Percentiles rank a stretch among this genome's conserved stretches.
These are phyloP conservation scores for Sequoia sempervirens DNA, from an alignment of 75 land plant genomes.

Conservation along the genomic window DNA sequence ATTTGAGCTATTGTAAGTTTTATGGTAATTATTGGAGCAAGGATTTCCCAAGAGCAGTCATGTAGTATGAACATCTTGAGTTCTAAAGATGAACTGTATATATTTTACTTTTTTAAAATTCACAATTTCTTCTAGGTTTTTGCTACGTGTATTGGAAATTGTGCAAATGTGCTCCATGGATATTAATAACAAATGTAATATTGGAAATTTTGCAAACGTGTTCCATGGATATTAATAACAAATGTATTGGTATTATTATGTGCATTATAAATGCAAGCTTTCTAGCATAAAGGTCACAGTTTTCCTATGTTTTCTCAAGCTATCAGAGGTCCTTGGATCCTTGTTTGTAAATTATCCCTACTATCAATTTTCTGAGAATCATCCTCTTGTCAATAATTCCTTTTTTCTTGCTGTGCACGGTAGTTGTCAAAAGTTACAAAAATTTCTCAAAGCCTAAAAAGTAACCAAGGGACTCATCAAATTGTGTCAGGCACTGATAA, in stretches of 20 bases:
- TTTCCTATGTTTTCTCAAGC: neutral
- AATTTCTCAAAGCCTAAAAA: too few species aligned
- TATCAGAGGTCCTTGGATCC: neutral
- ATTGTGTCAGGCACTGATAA: too few species aligned
- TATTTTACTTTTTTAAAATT: neutral
- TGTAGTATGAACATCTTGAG: neutral
- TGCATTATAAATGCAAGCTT: too few species aligned
- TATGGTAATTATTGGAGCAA: neutral
- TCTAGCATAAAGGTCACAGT: too few species aligned
- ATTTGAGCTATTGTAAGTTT: constrained; percentile 2
- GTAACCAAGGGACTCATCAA: too few species aligned
- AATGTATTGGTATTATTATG: neutral
- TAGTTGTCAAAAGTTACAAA: too few species aligned
- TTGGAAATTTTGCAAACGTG: neutral
- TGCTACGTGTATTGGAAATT: neutral
- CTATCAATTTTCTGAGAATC: neutral
- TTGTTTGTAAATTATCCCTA: neutral
- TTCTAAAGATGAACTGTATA: neutral
- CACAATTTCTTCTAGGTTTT: neutral
- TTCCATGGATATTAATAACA: neutral
- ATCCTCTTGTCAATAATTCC: too few species aligned
- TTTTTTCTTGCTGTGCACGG: too few species aligned
- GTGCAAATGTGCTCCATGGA: neutral
- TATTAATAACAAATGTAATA: too few species aligned
- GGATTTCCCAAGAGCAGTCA: neutral